Conservation (phyloP, 345 rosid species). For the Cochlearia excelsa region DNA sequence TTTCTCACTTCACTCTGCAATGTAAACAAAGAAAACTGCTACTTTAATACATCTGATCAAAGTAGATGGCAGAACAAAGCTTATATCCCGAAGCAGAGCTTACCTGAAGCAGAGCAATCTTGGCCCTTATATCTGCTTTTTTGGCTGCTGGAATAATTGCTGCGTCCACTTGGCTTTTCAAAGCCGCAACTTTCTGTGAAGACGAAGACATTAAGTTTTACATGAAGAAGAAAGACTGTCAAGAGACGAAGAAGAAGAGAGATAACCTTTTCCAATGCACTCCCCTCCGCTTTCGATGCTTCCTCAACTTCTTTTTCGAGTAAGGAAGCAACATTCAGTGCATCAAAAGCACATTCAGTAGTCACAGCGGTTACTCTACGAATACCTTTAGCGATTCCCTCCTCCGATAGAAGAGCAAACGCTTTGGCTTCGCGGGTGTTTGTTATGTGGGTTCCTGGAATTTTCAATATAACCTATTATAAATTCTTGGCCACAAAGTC, state of each 20-base stretch:
- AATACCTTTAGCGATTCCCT: conserved; percentile 92
- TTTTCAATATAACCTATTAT: conserved; percentile 21
- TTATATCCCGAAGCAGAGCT: conserved; percentile 4
- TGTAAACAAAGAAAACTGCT: conserved; percentile 1
- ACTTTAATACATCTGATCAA: neutral
- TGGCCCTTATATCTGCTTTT: conserved; percentile 80
- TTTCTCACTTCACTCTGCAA: conserved; percentile 62
- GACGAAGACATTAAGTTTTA: conserved; percentile 8
- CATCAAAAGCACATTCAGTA: conserved; percentile 68
- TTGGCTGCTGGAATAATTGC: conserved; percentile 79
- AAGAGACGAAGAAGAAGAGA: conserved; percentile 1
- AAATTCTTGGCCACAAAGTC: conserved; percentile 6
- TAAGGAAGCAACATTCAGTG: conserved; percentile 52
- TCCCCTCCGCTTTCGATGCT: conserved; percentile 60
- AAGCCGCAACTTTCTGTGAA: conserved; percentile 70
- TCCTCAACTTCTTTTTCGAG: conserved; percentile 73
- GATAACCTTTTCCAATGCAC: conserved; percentile 76
- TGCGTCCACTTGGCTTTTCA: conserved; percentile 70
- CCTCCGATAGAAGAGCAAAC: conserved; percentile 92
- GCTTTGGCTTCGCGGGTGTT: conserved; percentile 91
- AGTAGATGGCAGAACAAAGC: neutral
- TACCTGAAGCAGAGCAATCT: conserved; percentile 76
- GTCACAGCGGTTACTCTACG: conserved; percentile 92
- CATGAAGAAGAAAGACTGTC: neutral
- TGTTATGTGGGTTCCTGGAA: conserved; percentile 80